Evolutionary conservation across 495 filamentous ascomycete genomes (phyloP).

Genomic region (Neurospora sp.): DNA sequence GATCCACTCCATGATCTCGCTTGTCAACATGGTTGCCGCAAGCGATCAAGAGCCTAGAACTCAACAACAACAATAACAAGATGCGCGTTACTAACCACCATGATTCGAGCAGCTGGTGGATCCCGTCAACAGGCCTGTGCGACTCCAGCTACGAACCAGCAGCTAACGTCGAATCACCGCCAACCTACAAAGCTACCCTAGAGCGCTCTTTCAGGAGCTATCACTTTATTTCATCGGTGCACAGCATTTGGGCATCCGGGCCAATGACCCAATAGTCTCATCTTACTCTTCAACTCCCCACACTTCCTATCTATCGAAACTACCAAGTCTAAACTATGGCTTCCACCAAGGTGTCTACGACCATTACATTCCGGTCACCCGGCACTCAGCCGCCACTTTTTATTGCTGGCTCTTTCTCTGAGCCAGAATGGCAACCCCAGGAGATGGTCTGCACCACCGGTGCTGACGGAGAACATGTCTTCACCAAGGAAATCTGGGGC

Average conservation of each 20-base stretch:
- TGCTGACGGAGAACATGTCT: slow-evolving; percentile 32
- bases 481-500: slow-evolving; percentile 36
- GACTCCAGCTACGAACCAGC: not conserved
- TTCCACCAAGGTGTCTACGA: slow-evolving; percentile 30
- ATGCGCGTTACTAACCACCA: not conserved
- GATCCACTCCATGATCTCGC: not conserved
- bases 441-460: slow-evolving; percentile 45
- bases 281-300: not conserved
- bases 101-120: not conserved
- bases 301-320: not conserved
- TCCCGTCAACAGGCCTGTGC: not conserved
- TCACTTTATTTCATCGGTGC: not conserved
- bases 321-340: slow-evolving; percentile 23
- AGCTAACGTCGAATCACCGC: not conserved
- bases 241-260: slow-evolving; percentile 1
- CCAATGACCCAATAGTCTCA: slow-evolving; percentile 3
- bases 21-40: not conserved
- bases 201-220: not conserved
- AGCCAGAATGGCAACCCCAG: slow-evolving; percentile 51
- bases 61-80: not conserved
- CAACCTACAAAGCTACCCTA: not conserved
- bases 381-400: slow-evolving; percentile 52
- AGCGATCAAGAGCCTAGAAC: not conserved
- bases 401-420: slow-evolving; percentile 54
- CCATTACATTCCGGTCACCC: slow-evolving; percentile 47